Evolutionary conservation across 495 filamentous ascomycete genomes (phyloP).

Genomic region (Hapsidospora chrysogenum): DNA sequence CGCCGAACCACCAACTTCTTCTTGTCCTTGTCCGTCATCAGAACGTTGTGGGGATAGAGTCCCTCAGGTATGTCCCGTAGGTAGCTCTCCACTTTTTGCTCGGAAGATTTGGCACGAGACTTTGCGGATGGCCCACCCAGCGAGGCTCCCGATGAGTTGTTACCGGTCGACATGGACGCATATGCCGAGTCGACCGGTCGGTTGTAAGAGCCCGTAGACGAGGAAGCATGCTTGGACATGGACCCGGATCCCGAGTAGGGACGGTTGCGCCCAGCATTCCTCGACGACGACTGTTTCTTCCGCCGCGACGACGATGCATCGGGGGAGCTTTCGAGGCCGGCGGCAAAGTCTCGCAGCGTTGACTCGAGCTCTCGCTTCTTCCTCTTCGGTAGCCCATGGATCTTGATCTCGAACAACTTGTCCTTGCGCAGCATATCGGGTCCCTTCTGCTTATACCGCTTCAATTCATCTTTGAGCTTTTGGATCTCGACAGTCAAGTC

Average conservation of each 20-base stretch:
- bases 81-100: slow-evolving; percentile 40
- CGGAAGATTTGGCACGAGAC: slow-evolving; percentile 12
- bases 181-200: slow-evolving; percentile 55
- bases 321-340: slow-evolving; percentile 29
- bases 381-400: slow-evolving; percentile 45
- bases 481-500: slow-evolving; percentile 59
- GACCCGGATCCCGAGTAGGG: slow-evolving; percentile 13
- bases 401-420: slow-evolving; percentile 59
- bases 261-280: slow-evolving; percentile 8
- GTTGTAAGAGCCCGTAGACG: slow-evolving; percentile 33
- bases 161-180: slow-evolving; percentile 48
- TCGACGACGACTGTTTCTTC: slow-evolving; percentile 9
- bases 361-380: slow-evolving; percentile 62
- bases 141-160: slow-evolving; percentile 18
- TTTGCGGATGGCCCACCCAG: slow-evolving; percentile 7
- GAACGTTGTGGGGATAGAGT: slow-evolving; percentile 31
- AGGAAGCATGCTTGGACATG: slow-evolving; percentile 24
- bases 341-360: slow-evolving; percentile 48
- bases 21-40: slow-evolving; percentile 48
- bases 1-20: slow-evolving; percentile 55
- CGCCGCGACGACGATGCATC: slow-evolving; percentile 17
- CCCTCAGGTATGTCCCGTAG: slow-evolving; percentile 44
- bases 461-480: slow-evolving; percentile 49
- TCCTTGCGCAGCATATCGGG: slow-evolving; percentile 41
- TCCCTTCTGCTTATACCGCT: slow-evolving; percentile 46